Base-by-base conservation (phyloP, 208 protist species). In the Phytomonas sp. region DNA sequence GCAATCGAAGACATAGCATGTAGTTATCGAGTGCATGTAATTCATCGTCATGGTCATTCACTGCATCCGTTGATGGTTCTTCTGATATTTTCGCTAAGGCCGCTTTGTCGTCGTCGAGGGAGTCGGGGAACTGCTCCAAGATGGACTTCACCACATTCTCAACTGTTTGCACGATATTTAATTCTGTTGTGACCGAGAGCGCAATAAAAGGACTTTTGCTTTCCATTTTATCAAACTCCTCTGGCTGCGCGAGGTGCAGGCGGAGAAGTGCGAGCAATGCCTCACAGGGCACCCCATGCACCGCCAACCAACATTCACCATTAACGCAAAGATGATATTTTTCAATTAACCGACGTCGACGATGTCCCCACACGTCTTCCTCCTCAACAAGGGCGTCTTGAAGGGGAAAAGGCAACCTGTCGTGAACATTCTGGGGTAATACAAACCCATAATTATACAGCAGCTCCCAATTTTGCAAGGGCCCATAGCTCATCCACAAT, bases 401-500 rank as follows among this genome's bases (percentile, higher is more conserved):
- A 31, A 94, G 66, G 0, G 92, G 88, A 71, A 96, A 93, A 12
- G 92, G 92, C 32, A 96, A 76, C 72, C 80, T 86, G 69, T 96
- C 89, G 69, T 93, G 76, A 45, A 79, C 81, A 71, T 96, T 96
- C 37, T 86, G 79, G 14, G 73, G 72, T 29, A 94, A 67, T 29
- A 93, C 87, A 69, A 97, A 97, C n/a, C 93, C 93, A 79, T 97
- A 97, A 74, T 87, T 85, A 74, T 89, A 79, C 60, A 97, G 79
- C 71, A 97, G 77, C 81, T 97, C 89, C 89, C 89, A 95, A 78
- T 93, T 95, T 75, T 97, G 90, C 70, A 97, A 77, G 11, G 93
- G 93, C n/a, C 93, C 93, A 79, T 97, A 97, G 77, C 89, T 94
- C 90, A 97, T 95, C 85, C 85, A 92, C 67, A 94, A 70, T 80